phyloP scores from a whole-genome alignment of 176 grass and related monocot species.

The Carex parvula region DNA sequence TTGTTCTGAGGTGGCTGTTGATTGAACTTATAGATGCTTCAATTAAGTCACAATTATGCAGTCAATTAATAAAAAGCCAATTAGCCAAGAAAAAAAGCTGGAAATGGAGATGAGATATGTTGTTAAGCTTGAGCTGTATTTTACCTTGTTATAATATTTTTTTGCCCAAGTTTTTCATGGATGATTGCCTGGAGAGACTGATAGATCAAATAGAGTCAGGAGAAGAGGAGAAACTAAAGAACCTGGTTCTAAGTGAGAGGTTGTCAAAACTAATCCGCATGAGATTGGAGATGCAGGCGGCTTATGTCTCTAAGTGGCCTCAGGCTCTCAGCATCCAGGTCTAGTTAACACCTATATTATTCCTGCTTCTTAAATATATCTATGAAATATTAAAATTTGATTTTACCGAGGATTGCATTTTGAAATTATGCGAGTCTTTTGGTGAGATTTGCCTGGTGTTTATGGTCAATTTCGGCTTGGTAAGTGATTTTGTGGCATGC shows the following conservation, averaged over 20 bases:
- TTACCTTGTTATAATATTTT: conserved; percentile 9
- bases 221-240: conserved; percentile 65
- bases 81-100: background rate
- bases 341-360: conserved; percentile 2
- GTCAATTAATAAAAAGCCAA: background rate
- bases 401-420: background rate
- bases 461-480: background rate
- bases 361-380: background rate
- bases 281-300: conserved; percentile 83
- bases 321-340: conserved; percentile 97
- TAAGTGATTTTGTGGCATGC: background rate
- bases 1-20: background rate
- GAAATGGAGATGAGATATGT: background rate
- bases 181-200: conserved; percentile 87
- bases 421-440: background rate
- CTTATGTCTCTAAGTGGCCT: conserved; percentile 94
- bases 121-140: background rate
- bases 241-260: conserved; percentile 66
- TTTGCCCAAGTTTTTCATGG: conserved; percentile 77
- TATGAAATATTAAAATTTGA: conserved; percentile 7
- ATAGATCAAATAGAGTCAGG: conserved; percentile 73
- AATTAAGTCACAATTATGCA: background rate
- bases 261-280: conserved; percentile 67
- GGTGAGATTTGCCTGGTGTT: background rate
- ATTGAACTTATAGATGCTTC: background rate